Base-by-base conservation (phyloP, 2,329 filamentous ascomycete species). In the Dendrostoma leiphaemia region DNA sequence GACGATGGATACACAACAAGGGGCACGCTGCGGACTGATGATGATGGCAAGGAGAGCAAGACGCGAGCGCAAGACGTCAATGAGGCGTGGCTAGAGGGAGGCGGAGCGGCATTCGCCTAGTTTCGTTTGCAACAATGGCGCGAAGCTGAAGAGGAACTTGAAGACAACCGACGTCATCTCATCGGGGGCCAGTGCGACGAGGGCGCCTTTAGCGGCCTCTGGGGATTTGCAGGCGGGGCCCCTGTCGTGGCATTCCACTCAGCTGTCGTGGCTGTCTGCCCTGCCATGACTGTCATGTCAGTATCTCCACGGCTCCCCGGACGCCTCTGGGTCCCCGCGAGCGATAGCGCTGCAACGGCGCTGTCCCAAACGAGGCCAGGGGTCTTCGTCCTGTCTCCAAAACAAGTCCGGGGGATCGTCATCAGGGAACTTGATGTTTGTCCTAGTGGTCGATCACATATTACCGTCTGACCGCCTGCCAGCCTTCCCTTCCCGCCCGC, bases 141-240 rank as follows among this genome's bases (percentile, higher is more conserved):
- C 38, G 38, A 41, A 41, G 38, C 38, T 41, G 38, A 41, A 41
- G 38, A 41, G 21, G 23, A 41, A 41, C n/a, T 41, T 23, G 38
- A 41, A 41, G 38, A 41, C 38, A 41, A 41, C 38, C n/a, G 38
- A 41, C 38, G 38, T 41, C 38, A 41, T 41, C 38, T 41, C 38
- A 41, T 41, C 6, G 24, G 38, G 38, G 12, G 21, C 38, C 38
- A n/a, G 21, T 21, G 21, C 37, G 8, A 9, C 19, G 37, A 21
- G 38, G 12, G 23, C 13, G n/a, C 21, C 12, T 41, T 8, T 41
- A 41, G 38, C 38, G 38, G 5, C 4, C 23, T 23, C 38, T 41
- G n/a, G 21, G 21, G 37, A 6, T 19, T 13, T 41, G 37, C 37
- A 23, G 24, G 37, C 37, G 37, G 6, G 19, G 15, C 21, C 37